Evolutionary conservation across 352 stramenopile species (phyloP).

Genomic region (Blastocystis sp.): DNA sequence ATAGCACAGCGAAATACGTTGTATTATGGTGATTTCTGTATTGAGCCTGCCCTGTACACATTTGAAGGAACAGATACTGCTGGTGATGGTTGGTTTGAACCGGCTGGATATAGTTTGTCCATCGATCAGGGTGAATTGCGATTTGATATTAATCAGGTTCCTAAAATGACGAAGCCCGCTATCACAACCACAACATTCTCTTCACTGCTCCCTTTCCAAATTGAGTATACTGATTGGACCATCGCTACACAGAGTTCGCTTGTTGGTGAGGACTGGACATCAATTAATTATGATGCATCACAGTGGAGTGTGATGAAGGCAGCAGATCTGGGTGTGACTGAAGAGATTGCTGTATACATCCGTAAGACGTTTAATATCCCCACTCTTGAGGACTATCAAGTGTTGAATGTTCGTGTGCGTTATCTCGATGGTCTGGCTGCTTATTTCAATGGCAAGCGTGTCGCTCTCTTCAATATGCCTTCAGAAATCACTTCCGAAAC

Average conservation of each 20-base stretch:
- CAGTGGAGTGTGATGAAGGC: not conserved
- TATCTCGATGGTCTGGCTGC: not conserved
- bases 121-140: not conserved
- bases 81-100: not conserved
- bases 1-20: not conserved
- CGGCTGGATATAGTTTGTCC: not conserved
- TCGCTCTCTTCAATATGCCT: conserved; percentile 23
- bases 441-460: conserved; percentile 52
- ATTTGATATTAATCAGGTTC: not conserved
- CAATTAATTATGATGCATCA: conserved; percentile 15
- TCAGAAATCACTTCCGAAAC: not conserved
- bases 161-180: not conserved
- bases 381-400: not conserved
- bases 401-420: conserved; percentile 2
- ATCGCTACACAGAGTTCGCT: not conserved
- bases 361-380: conserved; percentile 15
- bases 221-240: conserved; percentile 11
- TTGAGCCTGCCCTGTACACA: not conserved
- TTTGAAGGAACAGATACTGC: not conserved
- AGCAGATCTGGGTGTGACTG: not conserved
- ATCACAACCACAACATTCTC: not conserved
- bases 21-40: not conserved
- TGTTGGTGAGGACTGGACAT: not conserved
- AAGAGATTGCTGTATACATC: not conserved
- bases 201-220: conserved; percentile 44